phyloP scores from a whole-genome alignment of 164 flowering plant genomes.

The Stephania yunnanensis region DNA sequence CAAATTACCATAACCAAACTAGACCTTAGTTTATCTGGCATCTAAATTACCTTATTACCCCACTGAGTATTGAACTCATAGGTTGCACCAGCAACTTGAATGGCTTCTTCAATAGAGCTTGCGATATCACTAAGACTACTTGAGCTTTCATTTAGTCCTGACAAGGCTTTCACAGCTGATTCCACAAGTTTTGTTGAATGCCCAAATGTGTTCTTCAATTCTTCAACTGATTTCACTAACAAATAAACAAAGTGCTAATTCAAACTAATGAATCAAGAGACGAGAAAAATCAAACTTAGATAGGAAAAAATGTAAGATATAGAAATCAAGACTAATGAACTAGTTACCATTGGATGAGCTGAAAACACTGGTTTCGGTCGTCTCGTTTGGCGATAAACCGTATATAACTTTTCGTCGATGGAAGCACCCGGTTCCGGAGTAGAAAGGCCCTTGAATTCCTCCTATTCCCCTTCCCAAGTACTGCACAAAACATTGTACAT shows the following conservation, averaged over 20 bases:
- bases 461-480: constrained; percentile 23
- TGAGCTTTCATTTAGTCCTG: constrained; percentile 9
- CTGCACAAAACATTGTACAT: constrained; percentile 1
- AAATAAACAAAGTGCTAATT: not conserved
- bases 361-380: not conserved
- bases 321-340: not conserved
- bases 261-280: not conserved
- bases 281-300: not conserved
- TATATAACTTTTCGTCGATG: constrained; percentile 52
- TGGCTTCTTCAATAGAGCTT: constrained; percentile 29
- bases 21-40: too few species aligned
- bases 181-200: constrained; percentile 22
- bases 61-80: constrained; percentile 46
- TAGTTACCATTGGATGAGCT: constrained; percentile 1
- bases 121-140: constrained; percentile 10
- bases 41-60: constrained; percentile 39
- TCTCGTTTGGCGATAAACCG: constrained; percentile 32
- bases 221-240: constrained; percentile 17
- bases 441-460: constrained; percentile 47
- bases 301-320: not conserved
- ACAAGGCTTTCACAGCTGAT: constrained; percentile 23
- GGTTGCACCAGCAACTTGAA: constrained; percentile 28
- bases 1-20: too few species aligned
- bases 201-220: constrained; percentile 27
- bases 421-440: constrained; percentile 50